Evolutionary conservation across 768 basidiomycete species (phyloP).

Genomic region (Hygrocybe punicea): DNA sequence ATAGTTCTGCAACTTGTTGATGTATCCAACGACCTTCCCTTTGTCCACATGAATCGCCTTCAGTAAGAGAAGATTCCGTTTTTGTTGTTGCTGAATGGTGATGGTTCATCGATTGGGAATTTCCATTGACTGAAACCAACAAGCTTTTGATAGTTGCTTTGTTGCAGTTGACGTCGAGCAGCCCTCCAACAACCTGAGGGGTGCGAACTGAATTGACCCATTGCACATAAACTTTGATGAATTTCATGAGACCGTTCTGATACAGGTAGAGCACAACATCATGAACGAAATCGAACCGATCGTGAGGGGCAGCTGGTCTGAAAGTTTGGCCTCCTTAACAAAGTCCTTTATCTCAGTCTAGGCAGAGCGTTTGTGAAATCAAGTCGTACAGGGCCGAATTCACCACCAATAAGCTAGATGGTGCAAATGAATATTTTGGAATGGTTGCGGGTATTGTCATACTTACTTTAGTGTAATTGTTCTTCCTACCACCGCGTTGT

Average conservation of each 20-base stretch:
- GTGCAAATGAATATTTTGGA: no score
- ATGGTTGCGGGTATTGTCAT: no score
- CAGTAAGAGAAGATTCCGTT: conserved; percentile 94
- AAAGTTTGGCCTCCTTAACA: conserved; percentile 96
- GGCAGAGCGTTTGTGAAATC: conserved; percentile 59
- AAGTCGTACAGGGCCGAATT: no score
- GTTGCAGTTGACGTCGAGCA: conserved; percentile 97
- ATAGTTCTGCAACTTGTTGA: conserved; percentile 95
- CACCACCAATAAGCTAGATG: no score
- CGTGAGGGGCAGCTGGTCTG: conserved; percentile 96
- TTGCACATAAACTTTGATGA: conserved; percentile 99
- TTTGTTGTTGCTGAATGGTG: conserved; percentile 95
- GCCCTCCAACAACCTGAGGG: conserved; percentile 93
- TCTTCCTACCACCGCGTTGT: no score
- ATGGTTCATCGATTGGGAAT: conserved; percentile 94
- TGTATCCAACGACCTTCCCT: conserved; percentile 96
- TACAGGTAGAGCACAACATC: conserved; percentile 98
- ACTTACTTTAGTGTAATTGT: no score
- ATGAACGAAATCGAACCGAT: conserved; percentile 99
- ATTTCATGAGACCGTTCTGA: conserved; percentile 93
- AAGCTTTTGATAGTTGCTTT: conserved; percentile 92
- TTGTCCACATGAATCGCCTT: conserved; percentile 98
- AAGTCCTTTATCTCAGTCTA: conserved; percentile 99
- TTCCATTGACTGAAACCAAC: conserved; percentile 91
- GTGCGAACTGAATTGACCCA: conserved; percentile 96